phyloP scores from a whole-genome alignment of 129 eudicot species.

The Glebionis coronaria region DNA sequence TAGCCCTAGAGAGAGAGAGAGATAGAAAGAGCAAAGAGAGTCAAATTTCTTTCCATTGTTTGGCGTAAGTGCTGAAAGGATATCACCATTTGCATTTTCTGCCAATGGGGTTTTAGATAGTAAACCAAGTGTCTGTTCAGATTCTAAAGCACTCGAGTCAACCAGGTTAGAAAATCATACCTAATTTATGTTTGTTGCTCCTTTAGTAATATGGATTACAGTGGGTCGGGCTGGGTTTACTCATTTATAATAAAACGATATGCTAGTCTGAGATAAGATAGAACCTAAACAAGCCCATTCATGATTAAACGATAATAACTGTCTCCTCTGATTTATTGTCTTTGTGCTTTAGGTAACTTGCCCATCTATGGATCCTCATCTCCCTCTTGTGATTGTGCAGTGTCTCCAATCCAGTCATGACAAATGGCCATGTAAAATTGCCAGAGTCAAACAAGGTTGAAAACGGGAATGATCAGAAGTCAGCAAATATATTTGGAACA shows the following conservation, averaged over 20 bases:
- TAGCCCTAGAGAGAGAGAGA: slow-evolving; percentile 20
- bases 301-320: background rate
- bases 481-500: background rate
- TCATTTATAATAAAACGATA: background rate
- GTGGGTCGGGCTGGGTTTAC: background rate
- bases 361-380: slow-evolving; percentile 4
- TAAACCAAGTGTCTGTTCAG: slow-evolving; percentile 19
- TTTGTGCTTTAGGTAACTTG: slow-evolving; percentile 12
- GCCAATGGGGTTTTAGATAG: slow-evolving; percentile 16
- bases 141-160: slow-evolving; percentile 21
- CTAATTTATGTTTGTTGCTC: background rate
- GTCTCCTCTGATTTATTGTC: background rate
- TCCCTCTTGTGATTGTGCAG: slow-evolving; percentile 34
- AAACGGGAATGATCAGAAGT: slow-evolving; percentile 12
- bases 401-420: slow-evolving; percentile 16
- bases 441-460: background rate
- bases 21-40: too few relatives aligned
- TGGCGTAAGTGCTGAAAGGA: slow-evolving; percentile 28
- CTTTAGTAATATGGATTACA: too few relatives aligned
- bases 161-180: slow-evolving; percentile 32
- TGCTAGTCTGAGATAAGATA: background rate
- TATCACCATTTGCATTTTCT: slow-evolving; percentile 32
- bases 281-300: background rate
- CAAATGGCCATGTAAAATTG: slow-evolving; percentile 23
- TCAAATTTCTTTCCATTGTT: slow-evolving; percentile 14